phyloP scores from a whole-genome alignment of 768 basidiomycete species.

The Leccinellum albellum region DNA sequence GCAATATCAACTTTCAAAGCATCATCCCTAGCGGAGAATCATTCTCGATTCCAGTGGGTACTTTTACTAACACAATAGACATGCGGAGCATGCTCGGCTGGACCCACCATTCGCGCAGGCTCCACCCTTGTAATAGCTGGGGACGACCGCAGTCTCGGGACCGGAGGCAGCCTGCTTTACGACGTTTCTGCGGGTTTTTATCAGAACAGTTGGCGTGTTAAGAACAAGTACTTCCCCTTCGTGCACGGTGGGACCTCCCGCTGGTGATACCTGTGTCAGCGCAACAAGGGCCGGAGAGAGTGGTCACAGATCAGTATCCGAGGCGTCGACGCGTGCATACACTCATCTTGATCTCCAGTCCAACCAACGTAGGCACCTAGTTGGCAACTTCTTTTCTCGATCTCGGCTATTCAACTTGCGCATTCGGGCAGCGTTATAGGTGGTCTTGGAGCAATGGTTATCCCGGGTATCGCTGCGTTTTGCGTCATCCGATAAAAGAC shows the following conservation, averaged over 20 bases:
- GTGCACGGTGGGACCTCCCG: slow-evolving; percentile 72
- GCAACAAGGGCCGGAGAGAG: slow-evolving; percentile 25
- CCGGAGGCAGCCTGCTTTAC: slow-evolving; percentile 59
- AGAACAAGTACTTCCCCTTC: slow-evolving; percentile 63
- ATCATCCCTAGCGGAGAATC: slow-evolving; percentile 80
- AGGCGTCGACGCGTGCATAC: not conserved
- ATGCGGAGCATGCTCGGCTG: slow-evolving; percentile 67
- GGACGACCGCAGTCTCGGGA: slow-evolving; percentile 62
- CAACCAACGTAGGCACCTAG: slow-evolving; percentile 45
- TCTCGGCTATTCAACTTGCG: slow-evolving; percentile 5
- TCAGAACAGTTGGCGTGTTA: slow-evolving; percentile 54
- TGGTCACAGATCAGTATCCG: slow-evolving; percentile 23
- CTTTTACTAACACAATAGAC: slow-evolving; percentile 38
- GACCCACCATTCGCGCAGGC: slow-evolving; percentile 57
- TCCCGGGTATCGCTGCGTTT: slow-evolving; percentile 39
- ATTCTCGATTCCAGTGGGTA: slow-evolving; percentile 55
- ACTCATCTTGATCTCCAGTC: slow-evolving; percentile 15
- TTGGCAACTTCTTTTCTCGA: slow-evolving; percentile 33
- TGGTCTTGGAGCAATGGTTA: slow-evolving; percentile 47
- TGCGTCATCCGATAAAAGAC: slow-evolving; percentile 51
- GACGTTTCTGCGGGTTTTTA: slow-evolving; percentile 51
- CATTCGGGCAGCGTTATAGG: slow-evolving; percentile 49
- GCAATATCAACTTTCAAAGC: slow-evolving; percentile 60
- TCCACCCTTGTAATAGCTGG: slow-evolving; percentile 67
- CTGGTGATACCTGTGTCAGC: slow-evolving; percentile 61